Evolutionary conservation across 805 yeast species (phyloP).

Genomic region (Lipomyces lipofer): DNA sequence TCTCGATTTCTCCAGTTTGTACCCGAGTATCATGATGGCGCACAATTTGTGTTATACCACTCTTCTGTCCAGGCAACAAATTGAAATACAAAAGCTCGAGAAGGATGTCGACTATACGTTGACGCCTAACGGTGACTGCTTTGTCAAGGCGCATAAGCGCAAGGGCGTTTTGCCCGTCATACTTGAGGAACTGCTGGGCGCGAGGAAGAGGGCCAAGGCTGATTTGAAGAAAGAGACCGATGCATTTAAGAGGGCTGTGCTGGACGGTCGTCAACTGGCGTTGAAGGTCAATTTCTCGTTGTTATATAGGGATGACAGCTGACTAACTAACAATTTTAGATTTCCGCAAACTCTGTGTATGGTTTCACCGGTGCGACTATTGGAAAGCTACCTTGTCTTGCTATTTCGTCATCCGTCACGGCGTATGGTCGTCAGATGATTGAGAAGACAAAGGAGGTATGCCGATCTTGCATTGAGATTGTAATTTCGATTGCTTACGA

Average conservation of each 20-base stretch:
- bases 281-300: too few species aligned
- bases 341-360: constrained; percentile 96
- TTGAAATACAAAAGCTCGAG: constrained; percentile 54
- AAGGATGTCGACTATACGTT: constrained; percentile 76
- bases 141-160: constrained; percentile 67
- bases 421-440: constrained; percentile 97
- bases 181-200: constrained; percentile 80
- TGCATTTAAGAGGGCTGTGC: constrained; percentile 88
- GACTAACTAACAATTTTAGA: too few species aligned
- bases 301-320: too few species aligned
- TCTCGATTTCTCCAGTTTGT: constrained; percentile 92
- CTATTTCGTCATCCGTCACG: constrained; percentile 93
- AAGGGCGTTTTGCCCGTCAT: constrained; percentile 92
- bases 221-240: constrained; percentile 91
- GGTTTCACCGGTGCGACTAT: constrained; percentile 99
- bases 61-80: constrained; percentile 65
- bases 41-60: constrained; percentile 97
- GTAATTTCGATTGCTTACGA: too few species aligned
- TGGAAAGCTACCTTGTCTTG: constrained; percentile 94
- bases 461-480: too few species aligned
- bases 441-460: constrained; percentile 76
- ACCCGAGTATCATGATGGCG: constrained; percentile 99
- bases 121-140: constrained; percentile 91
- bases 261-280: constrained; percentile 97
- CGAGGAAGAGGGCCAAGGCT: constrained; percentile 89